Conservation (phyloP, 345 rosid genomes). For the Citrus hindsii region DNA sequence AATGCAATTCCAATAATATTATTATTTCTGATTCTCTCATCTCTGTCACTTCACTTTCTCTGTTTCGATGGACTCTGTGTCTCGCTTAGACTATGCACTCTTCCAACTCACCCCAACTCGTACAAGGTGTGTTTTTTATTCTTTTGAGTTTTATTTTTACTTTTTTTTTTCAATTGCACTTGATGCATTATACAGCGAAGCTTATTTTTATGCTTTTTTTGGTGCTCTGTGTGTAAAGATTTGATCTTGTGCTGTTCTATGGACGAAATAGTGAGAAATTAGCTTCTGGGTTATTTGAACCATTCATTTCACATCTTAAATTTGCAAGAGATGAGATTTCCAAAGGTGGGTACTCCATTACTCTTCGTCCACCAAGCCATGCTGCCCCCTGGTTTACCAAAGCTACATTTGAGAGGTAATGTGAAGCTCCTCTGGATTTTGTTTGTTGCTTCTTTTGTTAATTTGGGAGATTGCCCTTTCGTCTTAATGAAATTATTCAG, state of each 20-base stretch:
- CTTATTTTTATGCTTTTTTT: background rate
- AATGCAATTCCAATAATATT: background rate
- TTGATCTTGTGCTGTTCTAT: constrained; percentile 66
- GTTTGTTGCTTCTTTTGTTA: background rate
- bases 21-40: background rate
- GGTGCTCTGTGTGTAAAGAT: constrained; percentile 34
- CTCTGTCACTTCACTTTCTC: constrained; percentile 3
- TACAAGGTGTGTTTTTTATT: constrained; percentile 44
- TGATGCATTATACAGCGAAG: background rate
- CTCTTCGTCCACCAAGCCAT: constrained; percentile 53
- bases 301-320: constrained; percentile 72
- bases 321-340: constrained; percentile 77
- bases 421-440: background rate
- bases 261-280: constrained; percentile 71
- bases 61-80: constrained; percentile 33
- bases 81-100: constrained; percentile 38
- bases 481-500: background rate
- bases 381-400: constrained; percentile 79
- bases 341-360: constrained; percentile 82
- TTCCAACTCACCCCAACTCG: constrained; percentile 94
- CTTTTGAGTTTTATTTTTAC: background rate
- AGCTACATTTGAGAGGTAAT: constrained; percentile 76
- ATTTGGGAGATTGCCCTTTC: background rate
- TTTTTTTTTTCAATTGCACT: background rate
- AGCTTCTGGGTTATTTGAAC: constrained; percentile 81